Evolutionary conservation across 495 filamentous ascomycete species (phyloP).

Genomic region (Xylaria telfairii): DNA sequence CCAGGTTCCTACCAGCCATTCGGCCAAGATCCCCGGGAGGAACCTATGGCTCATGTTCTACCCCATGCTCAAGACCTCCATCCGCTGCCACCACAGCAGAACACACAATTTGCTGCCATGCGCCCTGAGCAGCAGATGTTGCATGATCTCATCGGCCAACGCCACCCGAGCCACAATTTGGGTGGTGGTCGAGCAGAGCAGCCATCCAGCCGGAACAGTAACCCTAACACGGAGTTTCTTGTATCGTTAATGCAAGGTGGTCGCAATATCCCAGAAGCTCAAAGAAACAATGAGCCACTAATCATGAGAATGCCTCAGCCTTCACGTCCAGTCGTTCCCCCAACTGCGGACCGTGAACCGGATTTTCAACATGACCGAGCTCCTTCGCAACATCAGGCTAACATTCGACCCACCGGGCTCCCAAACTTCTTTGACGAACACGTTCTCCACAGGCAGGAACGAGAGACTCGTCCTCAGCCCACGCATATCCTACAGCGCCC

Average conservation of each 20-base stretch:
- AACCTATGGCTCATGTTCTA: slow-evolving; percentile 39
- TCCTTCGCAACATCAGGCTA: slow-evolving; percentile 36
- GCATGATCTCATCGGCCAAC: slow-evolving; percentile 60
- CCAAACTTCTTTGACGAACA: slow-evolving; percentile 51
- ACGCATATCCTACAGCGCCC: slow-evolving; percentile 64
- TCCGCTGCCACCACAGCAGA: slow-evolving; percentile 46
- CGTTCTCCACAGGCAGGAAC: slow-evolving; percentile 49
- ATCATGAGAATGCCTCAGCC: slow-evolving; percentile 45
- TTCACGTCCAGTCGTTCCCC: slow-evolving; percentile 44
- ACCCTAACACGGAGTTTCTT: slow-evolving; percentile 60
- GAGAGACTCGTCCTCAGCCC: slow-evolving; percentile 49
- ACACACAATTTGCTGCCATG: slow-evolving; percentile 45
- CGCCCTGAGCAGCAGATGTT: slow-evolving; percentile 58
- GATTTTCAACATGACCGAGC: slow-evolving; percentile 48
- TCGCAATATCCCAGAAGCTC: slow-evolving; percentile 49
- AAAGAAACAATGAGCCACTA: slow-evolving; percentile 50
- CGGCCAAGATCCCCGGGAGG: slow-evolving; percentile 49
- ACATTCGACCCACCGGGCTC: slow-evolving; percentile 36
- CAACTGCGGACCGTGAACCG: slow-evolving; percentile 48
- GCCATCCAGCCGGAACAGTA: slow-evolving; percentile 46
- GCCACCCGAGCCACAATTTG: slow-evolving; percentile 48
- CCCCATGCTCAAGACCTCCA: slow-evolving; percentile 52
- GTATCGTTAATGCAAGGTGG: slow-evolving; percentile 61
- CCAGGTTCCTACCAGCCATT: slow-evolving; percentile 53
- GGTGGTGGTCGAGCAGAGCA: slow-evolving; percentile 43